Evolutionary conservation across 139 green algal species (phyloP), one percentile per base, ranked within the genome.

Genomic region (Chlamydomonas urium): DNA sequence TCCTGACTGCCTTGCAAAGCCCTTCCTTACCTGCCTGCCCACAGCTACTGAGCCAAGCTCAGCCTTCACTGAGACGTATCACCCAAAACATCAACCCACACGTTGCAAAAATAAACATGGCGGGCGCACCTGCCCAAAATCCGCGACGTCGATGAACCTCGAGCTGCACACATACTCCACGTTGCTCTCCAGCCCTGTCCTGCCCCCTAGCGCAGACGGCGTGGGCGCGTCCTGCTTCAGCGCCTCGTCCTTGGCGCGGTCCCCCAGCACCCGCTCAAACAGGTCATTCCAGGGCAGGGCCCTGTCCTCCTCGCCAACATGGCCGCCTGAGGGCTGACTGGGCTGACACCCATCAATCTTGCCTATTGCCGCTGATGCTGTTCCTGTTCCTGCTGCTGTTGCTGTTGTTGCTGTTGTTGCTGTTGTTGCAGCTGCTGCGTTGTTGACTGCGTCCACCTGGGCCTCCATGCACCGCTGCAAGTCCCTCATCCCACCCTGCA

Each of bases 201-300:
- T 8, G 10, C 10, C 10, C 42, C 42, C 42, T 8, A 8, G 14
- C 42, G 42, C 8, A 14, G 10, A 50, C 10, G 42, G 42, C 42
- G 10, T 14, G 10, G 8, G 10, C 8, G 10, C 42, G 10, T 63
- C n/a, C 26, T 32, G 32, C 29, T 26, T 4, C 67, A 74, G 4
- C 3, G 29, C 19, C 3, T 32, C 60, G 32, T 73, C 66, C 42
- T 60, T n/a, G 26, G 45, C 38, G 23, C 31, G 19, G 47, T 85
- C 73, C 1, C 58, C 66, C 38, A 86, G 47, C 26, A 81, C 70
- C 1, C 47, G 38, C 0, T 48, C 32, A 23, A 86, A 83, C 6
- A 86, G 58, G 21, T 32, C 37, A 24, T 66, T 69, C 80, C 78
- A 86, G 0, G 72, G 80, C 21, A 86, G 37, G 3, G 35, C 29